Base-by-base conservation (phyloP, 1,139 yeast genomes). In the Taphrina communis region DNA sequence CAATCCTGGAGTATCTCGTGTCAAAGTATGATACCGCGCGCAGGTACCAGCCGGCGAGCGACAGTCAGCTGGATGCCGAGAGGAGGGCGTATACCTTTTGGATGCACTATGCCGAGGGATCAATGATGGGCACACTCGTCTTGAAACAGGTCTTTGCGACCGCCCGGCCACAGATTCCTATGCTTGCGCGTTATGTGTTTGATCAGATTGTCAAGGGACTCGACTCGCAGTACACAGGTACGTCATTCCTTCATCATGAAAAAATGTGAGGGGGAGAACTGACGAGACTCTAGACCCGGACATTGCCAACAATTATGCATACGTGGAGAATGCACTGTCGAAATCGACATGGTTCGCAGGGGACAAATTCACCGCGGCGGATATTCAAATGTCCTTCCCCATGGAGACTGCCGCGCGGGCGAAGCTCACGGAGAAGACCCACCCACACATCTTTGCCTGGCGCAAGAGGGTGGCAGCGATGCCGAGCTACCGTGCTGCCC, bases 311-410 rank as follows among this genome's bases (percentile, higher is more conserved):
- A 66, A 69, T 51, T 65, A 75, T 59, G 66, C 55, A 39, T 79
- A 77, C 68, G 77, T 84, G 72, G 85, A 85, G 69, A 73, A 73
- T 21, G 77, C 76, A 60, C 76, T 84, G 71, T 77, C 76, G 52
- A 83, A 81, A 35, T 79, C 84, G 5, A 86, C 86, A 0, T 85
- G 75, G 74, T 85, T 86, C 75, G 88, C 85, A 11, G 87, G 87
- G 1, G 81, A 84, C 70, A 80, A 80, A 70, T 77, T 87, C 66
- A 80, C 87, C 0, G 89, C 82, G 1, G 90, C 90, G 1, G 91
- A 87, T 74, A 80, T 87, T 62, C 81, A 85, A 72, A 73, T 76
- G 70, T 68, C 71, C 3, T 75, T 72, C 65, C 75, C 77, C n/a
- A 56, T 74, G 72, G 51, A 62, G 58, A 17, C 59, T 74, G 62